Evolutionary conservation across 164 flowering plant species (phyloP).

Genomic region (Platanus orientalis): DNA sequence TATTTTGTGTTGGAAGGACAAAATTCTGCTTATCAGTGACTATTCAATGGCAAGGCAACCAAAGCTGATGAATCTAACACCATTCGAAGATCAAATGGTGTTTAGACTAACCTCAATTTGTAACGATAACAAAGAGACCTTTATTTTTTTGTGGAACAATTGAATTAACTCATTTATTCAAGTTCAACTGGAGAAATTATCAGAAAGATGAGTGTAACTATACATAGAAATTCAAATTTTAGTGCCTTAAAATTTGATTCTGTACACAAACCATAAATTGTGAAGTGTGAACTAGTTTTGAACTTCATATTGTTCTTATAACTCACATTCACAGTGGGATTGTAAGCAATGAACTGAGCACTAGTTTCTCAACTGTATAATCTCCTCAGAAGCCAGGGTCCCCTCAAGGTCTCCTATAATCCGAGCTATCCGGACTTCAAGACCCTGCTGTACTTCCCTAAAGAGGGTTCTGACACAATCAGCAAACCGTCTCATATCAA

Average conservation of each 20-base stretch:
- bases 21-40: too few relatives aligned
- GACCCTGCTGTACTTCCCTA: slow-evolving; percentile 79
- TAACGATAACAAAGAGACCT: too few relatives aligned
- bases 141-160: too few relatives aligned
- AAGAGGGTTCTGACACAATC: slow-evolving; percentile 51
- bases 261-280: background rate
- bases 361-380: slow-evolving; percentile 31
- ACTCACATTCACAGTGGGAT: background rate
- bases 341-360: background rate
- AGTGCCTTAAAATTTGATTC: background rate
- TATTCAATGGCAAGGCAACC: too few relatives aligned
- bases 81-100: too few relatives aligned
- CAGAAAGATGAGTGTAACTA: too few relatives aligned
- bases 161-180: too few relatives aligned
- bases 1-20: too few relatives aligned
- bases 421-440: slow-evolving; percentile 70
- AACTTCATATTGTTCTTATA: background rate
- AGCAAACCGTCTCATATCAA: slow-evolving; percentile 59
- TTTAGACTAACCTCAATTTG: too few relatives aligned
- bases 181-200: too few relatives aligned
- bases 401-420: slow-evolving; percentile 90
- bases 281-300: background rate
- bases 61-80: too few relatives aligned
- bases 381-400: slow-evolving; percentile 76
- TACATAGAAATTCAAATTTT: background rate